Evolutionary conservation across 768 basidiomycete species (phyloP), one percentile per base, ranked within the genome.

Genomic region (Sporobolomyces pararoseus): DNA sequence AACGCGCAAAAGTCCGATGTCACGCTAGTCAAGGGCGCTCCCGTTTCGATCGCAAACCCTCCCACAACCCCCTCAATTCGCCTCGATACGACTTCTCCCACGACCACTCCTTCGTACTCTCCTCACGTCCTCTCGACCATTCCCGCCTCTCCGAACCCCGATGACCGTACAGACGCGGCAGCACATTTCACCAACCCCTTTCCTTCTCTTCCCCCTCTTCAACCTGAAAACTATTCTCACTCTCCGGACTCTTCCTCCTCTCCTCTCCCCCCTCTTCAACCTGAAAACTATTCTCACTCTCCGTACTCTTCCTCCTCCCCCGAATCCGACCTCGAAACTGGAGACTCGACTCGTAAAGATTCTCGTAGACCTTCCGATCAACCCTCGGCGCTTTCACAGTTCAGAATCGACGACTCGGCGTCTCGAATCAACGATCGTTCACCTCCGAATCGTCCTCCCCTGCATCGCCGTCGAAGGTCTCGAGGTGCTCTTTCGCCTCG

Each of bases 401-500:
- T 51, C 49, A 47, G 54, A 21, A 55, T 58, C 44, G 53, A 55
- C 53, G 64, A 51, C 9, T 2, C 37, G 35, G 42, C 42, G 37
- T 23, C 50, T n/a, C n/a, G 27, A 13, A 23, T 4, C 35, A 52
- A 27, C 19, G 34, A n/a, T 44, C 39, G 39, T 42, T 35, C 17
- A 53, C 13, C n/a, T 16, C 13, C 21, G 49, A 12, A 27, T 9
- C 49, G 13, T 2, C 65, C 32, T 13, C 42, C 39, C 49, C 14
- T 25, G 16, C 0, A 31, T 49, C 25, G 39, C 7, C 39, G n/a
- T n/a, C n/a, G 49, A 19, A 7, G 49, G 23, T 9, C 9, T 13
- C 57, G 59, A 25, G 31, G 59, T 0, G 34, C 37, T 16, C 55
- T 67, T 13, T 46, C 61, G 7, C 71, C 71, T 7, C 62, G 66